phyloP scores from a whole-genome alignment of 2,329 filamentous ascomycete genomes.

The Monilinia fructigena region DNA sequence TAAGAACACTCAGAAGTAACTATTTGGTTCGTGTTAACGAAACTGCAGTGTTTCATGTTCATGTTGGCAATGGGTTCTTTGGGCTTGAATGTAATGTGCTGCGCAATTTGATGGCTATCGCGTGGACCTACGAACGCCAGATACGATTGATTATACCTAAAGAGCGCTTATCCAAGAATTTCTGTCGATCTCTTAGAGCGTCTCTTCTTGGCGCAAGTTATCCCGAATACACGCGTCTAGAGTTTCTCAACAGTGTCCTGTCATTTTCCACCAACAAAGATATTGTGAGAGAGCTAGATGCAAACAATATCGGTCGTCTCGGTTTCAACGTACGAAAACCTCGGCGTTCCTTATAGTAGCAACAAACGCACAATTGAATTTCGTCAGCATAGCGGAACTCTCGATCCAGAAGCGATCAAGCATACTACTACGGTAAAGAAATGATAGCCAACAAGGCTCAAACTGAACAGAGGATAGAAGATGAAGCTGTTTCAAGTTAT shows the following conservation, averaged over 20 bases:
- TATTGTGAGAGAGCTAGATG: background rate
- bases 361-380: constrained; percentile 33
- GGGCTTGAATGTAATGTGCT: constrained; percentile 33
- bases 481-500: too few relatives aligned
- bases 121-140: constrained; percentile 35
- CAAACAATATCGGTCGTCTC: rapidly evolving
- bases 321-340: background rate
- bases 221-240: background rate
- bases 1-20: constrained; percentile 18
- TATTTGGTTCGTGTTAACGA: constrained; percentile 33
- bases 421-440: background rate
- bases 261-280: background rate
- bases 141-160: constrained; percentile 21
- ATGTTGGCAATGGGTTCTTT: constrained; percentile 36
- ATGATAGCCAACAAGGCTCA: background rate
- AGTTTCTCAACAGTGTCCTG: constrained; percentile 6
- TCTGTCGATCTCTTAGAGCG: background rate
- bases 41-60: constrained; percentile 38
- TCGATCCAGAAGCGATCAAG: constrained; percentile 28
- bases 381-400: constrained; percentile 31
- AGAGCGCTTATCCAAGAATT: background rate
- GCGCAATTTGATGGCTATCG: constrained; percentile 37
- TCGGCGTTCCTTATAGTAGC: rapidly evolving
- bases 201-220: background rate
- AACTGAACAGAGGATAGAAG: background rate